phyloP scores from a whole-genome alignment of 768 basidiomycete species.

The Lentinula detonsa region DNA sequence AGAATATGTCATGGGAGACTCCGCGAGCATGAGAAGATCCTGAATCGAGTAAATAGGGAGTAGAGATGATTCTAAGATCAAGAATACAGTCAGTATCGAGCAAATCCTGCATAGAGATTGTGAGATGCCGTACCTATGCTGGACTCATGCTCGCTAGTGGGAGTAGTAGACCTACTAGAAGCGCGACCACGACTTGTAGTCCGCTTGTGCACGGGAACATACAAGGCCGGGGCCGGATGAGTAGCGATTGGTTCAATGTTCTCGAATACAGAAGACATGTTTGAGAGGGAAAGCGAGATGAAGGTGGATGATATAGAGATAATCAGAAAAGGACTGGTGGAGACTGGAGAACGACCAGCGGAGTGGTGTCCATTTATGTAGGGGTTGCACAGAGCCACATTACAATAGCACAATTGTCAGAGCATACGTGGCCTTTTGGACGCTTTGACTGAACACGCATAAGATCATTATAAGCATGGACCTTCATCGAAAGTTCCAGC shows the following conservation, averaged over 20 bases:
- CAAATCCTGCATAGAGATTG: too few species aligned
- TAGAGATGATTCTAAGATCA: neutral
- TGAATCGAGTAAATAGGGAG: constrained; percentile 5
- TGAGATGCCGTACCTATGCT: neutral
- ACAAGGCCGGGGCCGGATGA: neutral
- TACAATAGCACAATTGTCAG: neutral
- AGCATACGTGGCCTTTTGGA: neutral
- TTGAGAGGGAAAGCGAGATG: neutral
- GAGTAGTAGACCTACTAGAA: constrained; percentile 1
- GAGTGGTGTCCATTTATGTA: neutral
- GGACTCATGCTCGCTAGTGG: neutral
- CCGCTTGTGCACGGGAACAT: constrained; percentile 6
- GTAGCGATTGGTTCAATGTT: neutral
- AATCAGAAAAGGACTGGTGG: neutral
- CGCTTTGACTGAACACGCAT: neutral
- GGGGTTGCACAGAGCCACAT: neutral
- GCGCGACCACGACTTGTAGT: neutral
- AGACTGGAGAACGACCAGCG: neutral
- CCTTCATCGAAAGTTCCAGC: neutral
- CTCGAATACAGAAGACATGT: neutral
- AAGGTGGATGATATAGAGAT: neutral
- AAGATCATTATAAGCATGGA: neutral
- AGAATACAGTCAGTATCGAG: neutral
- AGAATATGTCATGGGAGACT: neutral
- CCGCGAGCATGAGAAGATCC: neutral